A percentile compares a stretch with the other conserved stretches of the same genome.
Evolutionary conservation across 2,329 filamentous ascomycete species (phyloP).

Genomic region (Trichoderma hamatum): DNA sequence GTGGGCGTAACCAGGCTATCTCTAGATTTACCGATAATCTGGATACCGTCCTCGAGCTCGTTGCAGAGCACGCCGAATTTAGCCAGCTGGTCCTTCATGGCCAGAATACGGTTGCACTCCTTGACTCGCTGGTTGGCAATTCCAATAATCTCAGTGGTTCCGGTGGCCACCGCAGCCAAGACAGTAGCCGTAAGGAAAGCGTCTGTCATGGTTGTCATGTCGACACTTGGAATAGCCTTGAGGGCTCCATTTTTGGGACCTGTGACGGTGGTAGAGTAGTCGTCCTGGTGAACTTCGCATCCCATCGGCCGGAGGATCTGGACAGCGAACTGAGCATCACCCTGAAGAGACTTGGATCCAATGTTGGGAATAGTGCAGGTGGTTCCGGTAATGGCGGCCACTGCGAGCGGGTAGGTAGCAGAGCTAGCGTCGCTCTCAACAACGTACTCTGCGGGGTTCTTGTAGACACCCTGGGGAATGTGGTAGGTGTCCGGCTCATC

Average conservation of each 20-base stretch:
- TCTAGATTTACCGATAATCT: constrained; percentile 60
- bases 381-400: constrained; percentile 93
- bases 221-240: constrained; percentile 76
- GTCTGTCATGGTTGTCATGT: constrained; percentile 99
- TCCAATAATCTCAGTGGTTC: constrained; percentile 83
- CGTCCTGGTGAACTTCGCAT: constrained; percentile 83
- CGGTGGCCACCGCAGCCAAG: constrained; percentile 83
- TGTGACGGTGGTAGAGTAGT: constrained; percentile 86
- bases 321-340: constrained; percentile 90
- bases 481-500: constrained; percentile 89
- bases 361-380: constrained; percentile 97
- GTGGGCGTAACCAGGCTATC: constrained; percentile 56
- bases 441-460: constrained; percentile 81
- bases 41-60: constrained; percentile 94
- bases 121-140: constrained; percentile 98
- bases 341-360: constrained; percentile 86
- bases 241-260: constrained; percentile 77
- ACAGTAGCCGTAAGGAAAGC: constrained; percentile 95
- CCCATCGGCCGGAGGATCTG: constrained; percentile 93
- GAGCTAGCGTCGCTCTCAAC: constrained; percentile 98
- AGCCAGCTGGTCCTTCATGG: constrained; percentile 91
- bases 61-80: constrained; percentile 89
- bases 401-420: constrained; percentile 90
- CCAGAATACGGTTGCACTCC: constrained; percentile 93
- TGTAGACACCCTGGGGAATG: constrained; percentile 82